Conservation (phyloP, 129 eudicot genomes). For the Artemisia tridentata region DNA sequence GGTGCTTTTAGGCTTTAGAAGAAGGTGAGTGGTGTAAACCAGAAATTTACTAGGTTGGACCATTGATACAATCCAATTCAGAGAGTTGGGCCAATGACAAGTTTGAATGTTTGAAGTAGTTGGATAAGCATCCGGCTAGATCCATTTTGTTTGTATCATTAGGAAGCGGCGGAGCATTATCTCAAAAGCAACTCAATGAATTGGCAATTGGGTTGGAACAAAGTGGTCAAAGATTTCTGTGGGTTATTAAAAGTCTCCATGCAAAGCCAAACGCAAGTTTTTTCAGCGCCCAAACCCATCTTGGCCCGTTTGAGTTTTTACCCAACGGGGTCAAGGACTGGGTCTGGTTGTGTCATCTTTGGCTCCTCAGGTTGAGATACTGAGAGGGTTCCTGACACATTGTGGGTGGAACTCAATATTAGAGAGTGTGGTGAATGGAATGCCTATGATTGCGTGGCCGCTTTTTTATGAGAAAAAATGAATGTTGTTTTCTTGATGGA, state of each 20-base stretch:
- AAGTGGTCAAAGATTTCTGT: no score
- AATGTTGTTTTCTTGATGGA: constrained; percentile 24
- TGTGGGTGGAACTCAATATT: constrained; percentile 47
- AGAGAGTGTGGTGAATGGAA: no score
- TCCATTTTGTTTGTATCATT: constrained; percentile 10
- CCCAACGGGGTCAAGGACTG: constrained; percentile 15
- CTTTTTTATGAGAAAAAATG: constrained; percentile 37
- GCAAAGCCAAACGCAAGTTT: constrained; percentile 8
- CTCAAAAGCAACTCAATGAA: constrained; percentile 5
- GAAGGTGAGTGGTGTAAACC: neutral
- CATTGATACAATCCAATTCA: constrained; percentile 19
- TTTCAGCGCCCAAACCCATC: neutral
- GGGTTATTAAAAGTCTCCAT: neutral
- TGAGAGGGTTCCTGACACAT: constrained; percentile 40
- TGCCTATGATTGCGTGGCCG: no score
- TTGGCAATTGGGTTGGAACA: constrained; percentile 1
- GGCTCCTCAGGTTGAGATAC: constrained; percentile 32
- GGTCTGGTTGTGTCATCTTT: constrained; percentile 27
- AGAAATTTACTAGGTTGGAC: constrained; percentile 27
- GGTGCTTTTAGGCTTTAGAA: constrained; percentile 8
- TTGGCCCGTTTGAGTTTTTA: constrained; percentile 6
- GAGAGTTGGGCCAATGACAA: neutral
- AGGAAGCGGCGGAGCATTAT: neutral
- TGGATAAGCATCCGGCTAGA: constrained; percentile 2
- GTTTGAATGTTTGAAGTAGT: constrained; percentile 7